These are phyloP conservation scores for Pholiota conissans DNA, from an alignment of 768 basidiomycete species.

Conservation along the genomic window DNA sequence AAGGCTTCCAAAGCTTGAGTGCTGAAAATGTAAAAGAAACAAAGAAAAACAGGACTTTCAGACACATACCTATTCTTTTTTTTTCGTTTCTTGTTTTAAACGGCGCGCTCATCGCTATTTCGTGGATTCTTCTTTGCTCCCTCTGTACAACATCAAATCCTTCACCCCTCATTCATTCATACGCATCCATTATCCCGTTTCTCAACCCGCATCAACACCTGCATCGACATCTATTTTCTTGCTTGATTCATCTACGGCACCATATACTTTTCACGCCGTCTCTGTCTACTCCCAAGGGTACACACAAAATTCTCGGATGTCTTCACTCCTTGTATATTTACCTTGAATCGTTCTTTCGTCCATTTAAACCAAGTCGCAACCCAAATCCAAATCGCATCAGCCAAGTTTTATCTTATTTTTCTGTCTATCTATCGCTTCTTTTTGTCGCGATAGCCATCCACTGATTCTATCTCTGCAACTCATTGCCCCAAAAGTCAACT, in stretches of 20 bases:
- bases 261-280: slow-evolving; percentile 19
- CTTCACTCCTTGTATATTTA: not conserved
- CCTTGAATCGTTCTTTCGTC: not conserved
- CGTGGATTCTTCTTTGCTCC: not conserved
- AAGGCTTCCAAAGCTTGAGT: not conserved
- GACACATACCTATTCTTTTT: not conserved
- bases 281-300: not conserved
- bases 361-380: no score
- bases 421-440: no score
- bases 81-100: not conserved
- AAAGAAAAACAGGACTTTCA: slow-evolving; percentile 4
- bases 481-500: not conserved
- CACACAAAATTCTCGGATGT: slow-evolving; percentile 4
- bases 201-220: not conserved
- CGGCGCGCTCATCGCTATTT: not conserved
- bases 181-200: no score
- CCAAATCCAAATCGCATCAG: no score
- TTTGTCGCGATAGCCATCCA: no score
- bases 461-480: no score
- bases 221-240: slow-evolving; percentile 4
- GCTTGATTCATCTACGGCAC: slow-evolving; percentile 9
- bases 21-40: not conserved
- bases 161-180: not conserved
- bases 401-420: no score
- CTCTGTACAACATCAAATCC: slow-evolving; percentile 13